These are phyloP conservation scores for Furcasterigmium sp. DNA, from an alignment of 2,329 filamentous ascomycete species.

Conservation along the genomic window DNA sequence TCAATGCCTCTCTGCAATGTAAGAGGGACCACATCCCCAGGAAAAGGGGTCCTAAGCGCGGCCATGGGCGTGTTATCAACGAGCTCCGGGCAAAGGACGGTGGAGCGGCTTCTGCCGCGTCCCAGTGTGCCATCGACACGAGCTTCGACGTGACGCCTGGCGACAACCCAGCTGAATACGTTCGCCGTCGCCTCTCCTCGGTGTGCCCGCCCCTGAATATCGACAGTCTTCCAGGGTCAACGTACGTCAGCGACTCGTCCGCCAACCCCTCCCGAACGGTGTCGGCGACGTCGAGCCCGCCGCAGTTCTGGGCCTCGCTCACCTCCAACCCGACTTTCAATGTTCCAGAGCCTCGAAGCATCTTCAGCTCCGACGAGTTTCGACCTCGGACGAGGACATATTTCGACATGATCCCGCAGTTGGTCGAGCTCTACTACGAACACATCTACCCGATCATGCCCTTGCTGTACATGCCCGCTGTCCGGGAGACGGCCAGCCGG, in stretches of 20 bases:
- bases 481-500: slow-evolving; percentile 42
- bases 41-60: slow-evolving; percentile 59
- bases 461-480: slow-evolving; percentile 51
- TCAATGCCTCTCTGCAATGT: slow-evolving; percentile 53
- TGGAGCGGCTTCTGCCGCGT: slow-evolving; percentile 16
- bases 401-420: slow-evolving; percentile 44
- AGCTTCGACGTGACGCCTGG: background rate
- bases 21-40: slow-evolving; percentile 60
- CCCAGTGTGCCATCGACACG: slow-evolving; percentile 18
- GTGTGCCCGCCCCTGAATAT: slow-evolving; percentile 13
- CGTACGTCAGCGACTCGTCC: slow-evolving; percentile 11
- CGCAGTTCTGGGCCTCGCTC: slow-evolving; percentile 22
- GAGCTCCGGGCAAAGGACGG: slow-evolving; percentile 48
- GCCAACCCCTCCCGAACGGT: slow-evolving; percentile 7
- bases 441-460: slow-evolving; percentile 62
- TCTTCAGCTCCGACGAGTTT: slow-evolving; percentile 36
- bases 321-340: slow-evolving; percentile 20
- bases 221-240: slow-evolving; percentile 10
- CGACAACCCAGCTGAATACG: slow-evolving; percentile 23
- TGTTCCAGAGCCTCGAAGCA: slow-evolving; percentile 27
- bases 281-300: slow-evolving; percentile 17
- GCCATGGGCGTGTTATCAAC: slow-evolving; percentile 57
- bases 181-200: slow-evolving; percentile 12
- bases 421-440: slow-evolving; percentile 56
- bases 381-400: slow-evolving; percentile 33